Conservation (phyloP, 169 alveolate genomes). For the Perkinsus marinus region DNA sequence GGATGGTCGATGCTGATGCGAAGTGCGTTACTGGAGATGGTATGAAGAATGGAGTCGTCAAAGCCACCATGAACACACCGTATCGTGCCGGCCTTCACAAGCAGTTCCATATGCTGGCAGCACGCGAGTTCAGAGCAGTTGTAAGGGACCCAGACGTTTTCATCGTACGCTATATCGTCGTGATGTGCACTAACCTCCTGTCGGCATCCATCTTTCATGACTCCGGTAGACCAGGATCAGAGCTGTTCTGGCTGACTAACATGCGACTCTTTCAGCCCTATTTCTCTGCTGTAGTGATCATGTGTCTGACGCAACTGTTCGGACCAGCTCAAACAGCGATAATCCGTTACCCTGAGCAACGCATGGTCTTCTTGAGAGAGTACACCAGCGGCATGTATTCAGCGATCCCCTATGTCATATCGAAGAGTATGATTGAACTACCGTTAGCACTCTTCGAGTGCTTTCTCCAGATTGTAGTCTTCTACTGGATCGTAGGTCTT, state of each 20-base stretch:
- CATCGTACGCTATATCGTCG: neutral
- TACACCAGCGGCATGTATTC: neutral
- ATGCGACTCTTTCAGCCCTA: neutral
- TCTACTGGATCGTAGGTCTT: neutral
- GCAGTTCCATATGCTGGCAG: no score
- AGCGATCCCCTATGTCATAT: neutral
- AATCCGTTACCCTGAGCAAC: neutral
- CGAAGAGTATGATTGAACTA: neutral
- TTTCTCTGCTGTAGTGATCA: neutral
- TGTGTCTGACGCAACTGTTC: neutral
- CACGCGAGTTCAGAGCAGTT: neutral
- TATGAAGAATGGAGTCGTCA: neutral
- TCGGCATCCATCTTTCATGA: neutral
- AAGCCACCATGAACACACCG: neutral
- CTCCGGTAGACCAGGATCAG: neutral
- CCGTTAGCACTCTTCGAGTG: neutral
- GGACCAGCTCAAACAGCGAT: neutral
- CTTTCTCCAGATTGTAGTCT: neutral
- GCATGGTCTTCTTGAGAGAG: neutral
- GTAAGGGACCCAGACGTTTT: neutral
- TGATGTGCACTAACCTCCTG: neutral
- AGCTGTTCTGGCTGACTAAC: neutral
- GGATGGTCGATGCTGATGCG: neutral
- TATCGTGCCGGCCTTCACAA: no score
- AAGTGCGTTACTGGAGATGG: neutral